Evolutionary conservation across 257 asterid genomes (phyloP).

Genomic region (Plectranthus barbatus): DNA sequence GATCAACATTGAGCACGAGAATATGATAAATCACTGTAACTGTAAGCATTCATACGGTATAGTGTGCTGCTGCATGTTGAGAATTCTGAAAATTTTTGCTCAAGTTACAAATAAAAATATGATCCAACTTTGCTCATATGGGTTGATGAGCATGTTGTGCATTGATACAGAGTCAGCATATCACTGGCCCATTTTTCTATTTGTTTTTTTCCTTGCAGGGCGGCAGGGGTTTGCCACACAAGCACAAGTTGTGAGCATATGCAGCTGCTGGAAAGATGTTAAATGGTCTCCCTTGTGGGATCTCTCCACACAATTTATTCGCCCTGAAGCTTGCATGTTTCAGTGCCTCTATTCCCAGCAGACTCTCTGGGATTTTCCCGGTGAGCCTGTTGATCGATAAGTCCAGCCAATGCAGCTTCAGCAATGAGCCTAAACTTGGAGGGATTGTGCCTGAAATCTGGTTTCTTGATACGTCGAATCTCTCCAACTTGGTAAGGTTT

Average conservation of each 20-base stretch:
- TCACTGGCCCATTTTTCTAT: conserved; percentile 47
- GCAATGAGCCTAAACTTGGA: conserved; percentile 41
- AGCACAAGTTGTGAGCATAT: conserved; percentile 70
- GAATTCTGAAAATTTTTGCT: conserved; percentile 11
- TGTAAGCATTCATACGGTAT: not conserved
- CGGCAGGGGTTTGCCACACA: conserved; percentile 81
- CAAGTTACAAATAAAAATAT: conserved; percentile 9
- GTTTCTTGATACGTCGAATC: conserved; percentile 66
- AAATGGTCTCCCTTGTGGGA: conserved; percentile 78
- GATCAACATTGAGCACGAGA: not conserved
- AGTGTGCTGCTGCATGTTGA: conserved; percentile 1
- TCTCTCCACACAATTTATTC: conserved; percentile 72
- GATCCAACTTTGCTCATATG: conserved; percentile 21
- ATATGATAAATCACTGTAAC: not conserved
- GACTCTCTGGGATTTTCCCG: conserved; percentile 59
- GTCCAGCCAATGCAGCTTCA: conserved; percentile 72
- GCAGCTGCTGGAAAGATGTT: conserved; percentile 57
- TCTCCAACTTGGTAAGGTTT: conserved; percentile 43
- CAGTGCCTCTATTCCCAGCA: conserved; percentile 45
- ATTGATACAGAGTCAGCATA: conserved; percentile 44
- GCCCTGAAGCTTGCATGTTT: conserved; percentile 72
- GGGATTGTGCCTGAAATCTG: conserved; percentile 74
- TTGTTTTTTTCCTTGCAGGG: conserved; percentile 47
- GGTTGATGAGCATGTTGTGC: conserved; percentile 28
- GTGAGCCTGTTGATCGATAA: conserved; percentile 51